Evolutionary conservation across 176 grass and related monocot genomes (phyloP).

Genomic region (Panicum miliaceum): DNA sequence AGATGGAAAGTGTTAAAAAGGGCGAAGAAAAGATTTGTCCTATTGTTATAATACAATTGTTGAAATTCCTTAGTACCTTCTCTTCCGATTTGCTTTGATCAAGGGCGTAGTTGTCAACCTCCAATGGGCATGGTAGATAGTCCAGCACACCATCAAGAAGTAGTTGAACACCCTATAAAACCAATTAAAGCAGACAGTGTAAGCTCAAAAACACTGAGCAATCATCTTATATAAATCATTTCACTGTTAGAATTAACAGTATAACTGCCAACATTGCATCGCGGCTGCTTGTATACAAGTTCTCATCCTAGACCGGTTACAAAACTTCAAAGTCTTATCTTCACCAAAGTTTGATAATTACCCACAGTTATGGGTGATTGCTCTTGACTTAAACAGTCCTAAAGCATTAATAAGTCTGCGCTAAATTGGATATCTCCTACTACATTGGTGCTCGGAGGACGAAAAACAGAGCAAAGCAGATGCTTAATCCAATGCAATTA

Average conservation of each 20-base stretch:
- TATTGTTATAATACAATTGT: slow-evolving; percentile 23
- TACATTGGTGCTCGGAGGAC: neutral
- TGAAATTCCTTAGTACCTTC: slow-evolving; percentile 60
- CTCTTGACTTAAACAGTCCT: slow-evolving; percentile 26
- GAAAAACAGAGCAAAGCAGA: neutral
- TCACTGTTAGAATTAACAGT: slow-evolving; percentile 30
- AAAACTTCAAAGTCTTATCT: neutral
- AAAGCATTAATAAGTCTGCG: neutral
- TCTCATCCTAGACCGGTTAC: neutral
- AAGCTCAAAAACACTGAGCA: slow-evolving; percentile 15
- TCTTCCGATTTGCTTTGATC: slow-evolving; percentile 96
- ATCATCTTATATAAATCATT: slow-evolving; percentile 12
- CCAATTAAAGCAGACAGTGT: slow-evolving; percentile 34
- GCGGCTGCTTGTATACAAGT: slow-evolving; percentile 24
- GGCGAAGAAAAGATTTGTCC: slow-evolving; percentile 9
- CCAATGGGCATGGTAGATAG: slow-evolving; percentile 83
- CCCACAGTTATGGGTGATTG: neutral
- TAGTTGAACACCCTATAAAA: slow-evolving; percentile 87
- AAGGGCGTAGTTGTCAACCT: slow-evolving; percentile 92
- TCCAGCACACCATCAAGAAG: slow-evolving; percentile 95
- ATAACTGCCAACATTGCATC: slow-evolving; percentile 9
- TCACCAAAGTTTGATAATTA: slow-evolving; percentile 5
- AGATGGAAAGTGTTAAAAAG: slow-evolving; percentile 19
- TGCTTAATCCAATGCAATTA: slow-evolving; percentile 16
- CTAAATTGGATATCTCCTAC: neutral